Evolutionary conservation across 2,329 filamentous ascomycete species (phyloP), one percentile per base, ranked within the genome.

Genomic region (Macrophomina phaseolina): DNA sequence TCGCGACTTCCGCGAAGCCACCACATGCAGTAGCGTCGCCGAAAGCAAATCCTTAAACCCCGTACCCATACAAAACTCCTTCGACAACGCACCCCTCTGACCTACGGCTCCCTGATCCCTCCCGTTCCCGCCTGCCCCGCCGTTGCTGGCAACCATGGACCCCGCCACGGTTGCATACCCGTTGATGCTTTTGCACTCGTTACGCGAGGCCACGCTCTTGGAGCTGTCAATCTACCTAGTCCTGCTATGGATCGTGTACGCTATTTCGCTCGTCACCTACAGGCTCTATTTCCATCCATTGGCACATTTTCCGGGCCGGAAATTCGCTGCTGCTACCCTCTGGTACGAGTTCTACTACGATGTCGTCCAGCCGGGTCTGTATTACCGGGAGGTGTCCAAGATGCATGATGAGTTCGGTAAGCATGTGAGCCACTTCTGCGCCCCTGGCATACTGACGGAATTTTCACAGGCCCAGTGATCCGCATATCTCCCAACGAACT

Each of bases 401-500:
- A 64, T 70, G 64, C 69, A 71, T 62, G 64, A 65, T 42, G 48
- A 66, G 62, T 71, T 70, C 53, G 69, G 69, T 71, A 48, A 11
- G 64, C n/a, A 51, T 2, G 4, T 18, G 32, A n/a, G n/a, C 16
- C 7, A 16, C 16, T 18, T 7, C 32, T 51, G n/a, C 16, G 12
- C 32, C 23, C 34, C 18, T 11, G 28, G 12, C 58, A 16, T 51
- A 9, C 45, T 49, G 46, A 12, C 48, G 11, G 12, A 30, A n/a
- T 52, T 6, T 40, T 14, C 32, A 30, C 51, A 72, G 72, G 72
- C 23, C 71, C 70, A 7, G 69, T 73, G 23, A 51, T 73, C 36
- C 67, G 72, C 4, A 73, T 73, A 34, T 69, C 68, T 36, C 71
- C 72, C 4, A 36, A 67, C 30, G 71, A 73, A 48, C 51, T 73